Evolutionary conservation across 495 filamentous ascomycete species (phyloP), one percentile per base, ranked within the genome.

Genomic region (Aspergillus cristatus): DNA sequence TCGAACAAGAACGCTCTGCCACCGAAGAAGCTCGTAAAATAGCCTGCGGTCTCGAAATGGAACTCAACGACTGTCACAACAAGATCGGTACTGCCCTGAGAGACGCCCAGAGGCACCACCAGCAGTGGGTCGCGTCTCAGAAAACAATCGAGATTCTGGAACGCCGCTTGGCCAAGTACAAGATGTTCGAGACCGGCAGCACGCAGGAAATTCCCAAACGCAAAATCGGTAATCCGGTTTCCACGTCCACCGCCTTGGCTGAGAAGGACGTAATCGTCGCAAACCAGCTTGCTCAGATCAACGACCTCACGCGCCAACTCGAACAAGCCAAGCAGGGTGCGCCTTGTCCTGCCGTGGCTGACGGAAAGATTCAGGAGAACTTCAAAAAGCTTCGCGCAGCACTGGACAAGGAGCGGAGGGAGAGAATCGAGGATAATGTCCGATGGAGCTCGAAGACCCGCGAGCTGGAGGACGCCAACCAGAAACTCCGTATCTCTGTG

Each of bases 381-480:
- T 7, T 41, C 14, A 5, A 39, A 5, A 39, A 39, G 24, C 17
- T 47, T 14, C 40, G 31, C n/a, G 18, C 28, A 6, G 38, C 32
- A 12, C 35, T 46, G 29, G 42, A 38, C 0, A 36, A 40, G 16
- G 45, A 46, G 26, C 41, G 39, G 14, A 38, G 36, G 28, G 24
- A 24, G 34, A 40, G 34, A 2, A 31, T 11, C 16, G 36, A 48
- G 18, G 38, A 48, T 13, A 28, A 42, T 13, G 16, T 51, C 3
- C 38, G 29, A 6, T 45, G 39, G 38, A 14, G 22, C 13, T 37
- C 46, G 28, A 5, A 28, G 22, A 35, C 28, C 3, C 40, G 17
- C 1, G 49, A 46, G n/a, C 35, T 52, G 14, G 41, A 43, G 20
- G 42, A n/a, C 1, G 39, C 48, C 18, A 35, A 28, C 15, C 36